Percentiles rank a stretch among this genome's conserved stretches.
Evolutionary conservation across 2,329 filamentous ascomycete genomes (phyloP).

Genomic region (Bipolaris oryzae): DNA sequence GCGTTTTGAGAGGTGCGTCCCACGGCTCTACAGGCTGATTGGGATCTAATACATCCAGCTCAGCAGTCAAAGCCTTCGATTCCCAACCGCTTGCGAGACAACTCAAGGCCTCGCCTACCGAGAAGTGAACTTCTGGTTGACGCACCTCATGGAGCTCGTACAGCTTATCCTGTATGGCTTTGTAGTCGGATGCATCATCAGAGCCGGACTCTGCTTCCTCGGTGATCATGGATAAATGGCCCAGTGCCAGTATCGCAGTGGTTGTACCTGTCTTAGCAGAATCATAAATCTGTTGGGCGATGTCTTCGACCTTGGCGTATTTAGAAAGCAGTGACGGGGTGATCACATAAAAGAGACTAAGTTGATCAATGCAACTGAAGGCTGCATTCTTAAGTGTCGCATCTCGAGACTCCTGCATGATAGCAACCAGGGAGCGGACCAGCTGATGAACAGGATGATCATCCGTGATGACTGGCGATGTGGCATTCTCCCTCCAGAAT

Average conservation of each 20-base stretch:
- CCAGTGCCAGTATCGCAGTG: conserved; percentile 79
- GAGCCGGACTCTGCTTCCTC: conserved; percentile 49
- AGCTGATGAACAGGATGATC: conserved; percentile 50
- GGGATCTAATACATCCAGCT: conserved; percentile 72
- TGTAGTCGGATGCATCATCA: conserved; percentile 50
- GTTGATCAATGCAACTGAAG: conserved; percentile 64
- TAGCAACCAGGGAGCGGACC: conserved; percentile 55
- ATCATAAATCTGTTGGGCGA: conserved; percentile 67
- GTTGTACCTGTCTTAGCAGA: conserved; percentile 82
- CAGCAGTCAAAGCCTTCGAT: conserved; percentile 76
- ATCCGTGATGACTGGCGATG: conserved; percentile 31
- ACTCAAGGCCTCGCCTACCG: conserved; percentile 85
- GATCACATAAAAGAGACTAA: conserved; percentile 65
- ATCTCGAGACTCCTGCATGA: conserved; percentile 62
- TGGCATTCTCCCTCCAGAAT: conserved; percentile 55
- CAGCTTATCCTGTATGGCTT: conserved; percentile 68
- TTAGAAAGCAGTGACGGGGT: conserved; percentile 48
- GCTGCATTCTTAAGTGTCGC: conserved; percentile 62
- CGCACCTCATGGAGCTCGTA: conserved; percentile 83
- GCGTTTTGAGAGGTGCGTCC: conserved; percentile 38
- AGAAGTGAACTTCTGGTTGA: conserved; percentile 86
- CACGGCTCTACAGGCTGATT: conserved; percentile 43
- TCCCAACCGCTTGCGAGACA: conserved; percentile 81
- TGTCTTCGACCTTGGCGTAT: conserved; percentile 49
- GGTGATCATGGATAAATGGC: conserved; percentile 71